Base-by-base conservation (phyloP, 768 basidiomycete species). In the Crassisporium funariophilum region DNA sequence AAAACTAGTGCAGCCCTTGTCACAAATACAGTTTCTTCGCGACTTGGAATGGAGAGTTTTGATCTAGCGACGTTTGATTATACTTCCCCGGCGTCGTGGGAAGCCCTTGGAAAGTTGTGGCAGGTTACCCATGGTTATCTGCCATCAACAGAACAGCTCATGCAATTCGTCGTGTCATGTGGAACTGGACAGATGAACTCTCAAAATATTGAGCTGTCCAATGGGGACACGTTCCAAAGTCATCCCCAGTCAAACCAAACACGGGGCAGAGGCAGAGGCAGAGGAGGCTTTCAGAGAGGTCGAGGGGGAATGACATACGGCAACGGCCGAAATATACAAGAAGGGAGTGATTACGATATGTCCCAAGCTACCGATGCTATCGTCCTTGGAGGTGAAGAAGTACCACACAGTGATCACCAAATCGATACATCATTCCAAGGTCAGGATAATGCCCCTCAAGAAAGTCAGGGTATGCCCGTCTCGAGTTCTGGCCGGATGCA, bases 81-180 rank as follows among this genome's bases (percentile, higher is more conserved):
- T 44, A 83, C 84, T 21, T 74, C 78, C 35, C 78, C 91, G 44
- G 65, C 78, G 42, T 84, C 87, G 63, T 94, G 91, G 91, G 82
- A 86, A 71, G 77, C 79, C 46, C 78, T 94, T 49, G 86, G 86
- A 63, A 81, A 81, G 61, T 82, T 88, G 74, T 92, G 87, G 88
- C 68, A 76, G 61, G 72, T 74, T 46, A 84, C 86, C 42, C 68
- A 86, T 64, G 86, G 88, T 33, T 75, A 78, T 57, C 39, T 72
- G 54, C 90, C 90, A 21, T 77, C 86, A 46, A 83, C 84, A 57
- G 84, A 89, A 57, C 77, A 91, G 58, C 77, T 91, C 55, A 83
- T 89, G 83, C 77, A 82, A 64, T 87, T 84, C 61, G 74, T 88
- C 52, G 74, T 86, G 74, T 47, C 74, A 27, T 47, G 58, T 34